Evolutionary conservation across 305 asterid species (phyloP), one percentile per base, ranked within the genome.

Genomic region (Ilex paraguariensis): DNA sequence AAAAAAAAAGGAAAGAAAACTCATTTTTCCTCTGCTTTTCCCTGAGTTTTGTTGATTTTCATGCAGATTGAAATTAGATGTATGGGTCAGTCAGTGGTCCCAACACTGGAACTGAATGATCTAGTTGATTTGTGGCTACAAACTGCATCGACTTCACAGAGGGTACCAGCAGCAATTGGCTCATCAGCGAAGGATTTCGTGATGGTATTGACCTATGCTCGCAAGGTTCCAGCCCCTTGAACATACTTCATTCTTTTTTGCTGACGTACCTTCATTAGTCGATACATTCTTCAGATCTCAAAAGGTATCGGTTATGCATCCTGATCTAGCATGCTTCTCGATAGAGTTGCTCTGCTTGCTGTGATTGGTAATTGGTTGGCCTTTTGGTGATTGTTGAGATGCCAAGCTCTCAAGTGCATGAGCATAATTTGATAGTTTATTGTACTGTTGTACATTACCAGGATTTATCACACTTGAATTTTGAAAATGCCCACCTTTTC

Each of bases 131-230:
- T 82, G 60, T 92, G 97, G 94, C 92, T 90, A 74, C 88, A 76
- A 73, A 81, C 77, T 12, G 42, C 39, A 28, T 66, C 85, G 2
- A 50, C 84, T 4, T 65, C 81, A 6, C 85, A 80, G 65, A 84
- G 66, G 68, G 81, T 90, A 32, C 68, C 92, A 15, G 85, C 86
- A 52, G 70, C 80, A 30, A 70, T 86, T 14, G 97, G 98, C 56
- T 82, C 97, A 63, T 85, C 95, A n/a, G 97, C 96, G 9, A 90
- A 86, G 87, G 95, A 92, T 14, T 92, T 87, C 50, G 85, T 92
- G 71, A 90, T 90, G 97, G 88, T 76, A 28, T 64, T 92, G 67
- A 79, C 78, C 70, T 92, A 92, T 66, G 80, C 90, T 10, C 88
- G 90, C 15, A 77, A 70, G 64, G 61, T 63, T 45, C 66, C 73